These are phyloP conservation scores for Aspergillus viridinutans DNA, from an alignment of 2,329 filamentous ascomycete genomes.

Conservation along the genomic window DNA sequence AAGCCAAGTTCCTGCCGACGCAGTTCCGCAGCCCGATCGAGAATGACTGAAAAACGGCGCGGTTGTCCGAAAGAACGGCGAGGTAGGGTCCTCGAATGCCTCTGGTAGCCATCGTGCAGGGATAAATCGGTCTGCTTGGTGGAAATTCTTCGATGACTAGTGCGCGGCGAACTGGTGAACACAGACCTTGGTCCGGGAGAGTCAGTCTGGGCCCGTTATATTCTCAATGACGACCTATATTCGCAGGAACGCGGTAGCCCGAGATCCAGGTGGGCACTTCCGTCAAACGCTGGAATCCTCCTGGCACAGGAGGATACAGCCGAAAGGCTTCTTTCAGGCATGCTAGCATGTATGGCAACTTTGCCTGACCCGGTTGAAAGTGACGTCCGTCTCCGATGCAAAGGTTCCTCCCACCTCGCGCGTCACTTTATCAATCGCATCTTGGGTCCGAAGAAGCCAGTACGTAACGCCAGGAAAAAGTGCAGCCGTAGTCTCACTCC, in stretches of 20 bases:
- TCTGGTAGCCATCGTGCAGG: constrained; percentile 46
- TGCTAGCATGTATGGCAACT: constrained; percentile 38
- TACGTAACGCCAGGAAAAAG: constrained; percentile 41
- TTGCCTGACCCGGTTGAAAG: constrained; percentile 17
- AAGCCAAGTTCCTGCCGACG: constrained; percentile 48
- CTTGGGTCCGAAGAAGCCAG: constrained; percentile 35
- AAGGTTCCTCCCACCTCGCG: constrained; percentile 37
- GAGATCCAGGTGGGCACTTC: constrained; percentile 1
- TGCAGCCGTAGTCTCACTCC: constrained; percentile 44
- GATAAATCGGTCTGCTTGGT: constrained; percentile 40
- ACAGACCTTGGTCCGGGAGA: constrained; percentile 36
- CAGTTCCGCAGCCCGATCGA: constrained; percentile 47
- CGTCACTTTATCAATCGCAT: constrained; percentile 25
- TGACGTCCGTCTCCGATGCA: constrained; percentile 25
- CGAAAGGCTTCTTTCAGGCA: constrained; percentile 40
- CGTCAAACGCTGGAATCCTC: constrained; percentile 10
- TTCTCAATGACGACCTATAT: not conserved
- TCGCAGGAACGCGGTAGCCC: constrained; percentile 2
- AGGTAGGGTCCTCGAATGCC: constrained; percentile 7
- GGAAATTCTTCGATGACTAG: constrained; percentile 43
- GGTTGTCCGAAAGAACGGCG: constrained; percentile 40
- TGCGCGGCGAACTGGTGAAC: constrained; percentile 44
- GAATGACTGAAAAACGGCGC: constrained; percentile 47
- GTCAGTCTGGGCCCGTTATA: not conserved
- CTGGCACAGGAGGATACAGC: constrained; percentile 32